Conservation (phyloP, 345 rosid species). For the Gossypium longicalyx region DNA sequence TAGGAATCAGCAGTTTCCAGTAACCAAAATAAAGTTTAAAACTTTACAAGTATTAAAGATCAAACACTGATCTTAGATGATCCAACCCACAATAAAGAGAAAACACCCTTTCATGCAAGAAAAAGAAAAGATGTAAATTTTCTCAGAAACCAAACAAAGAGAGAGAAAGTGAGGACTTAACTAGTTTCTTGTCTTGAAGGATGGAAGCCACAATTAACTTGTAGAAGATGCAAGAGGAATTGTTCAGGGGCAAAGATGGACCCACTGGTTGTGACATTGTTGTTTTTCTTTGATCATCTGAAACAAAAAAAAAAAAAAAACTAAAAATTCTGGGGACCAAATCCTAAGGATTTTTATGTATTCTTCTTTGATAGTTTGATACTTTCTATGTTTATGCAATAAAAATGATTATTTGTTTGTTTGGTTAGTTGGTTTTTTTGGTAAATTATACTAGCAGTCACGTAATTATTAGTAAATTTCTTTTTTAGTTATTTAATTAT, state of each 20-base stretch:
- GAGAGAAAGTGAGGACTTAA: constrained; percentile 3
- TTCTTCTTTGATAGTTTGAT: background rate
- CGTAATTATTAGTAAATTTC: no score
- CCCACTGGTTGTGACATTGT: constrained; percentile 11
- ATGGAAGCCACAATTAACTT: constrained; percentile 35
- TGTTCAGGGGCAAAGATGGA: constrained; percentile 20
- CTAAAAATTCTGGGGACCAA: background rate
- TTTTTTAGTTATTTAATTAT: no score
- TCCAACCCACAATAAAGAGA: background rate
- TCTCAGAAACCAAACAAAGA: constrained; percentile 21
- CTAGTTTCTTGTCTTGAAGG: constrained; percentile 37
- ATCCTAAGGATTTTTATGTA: background rate
- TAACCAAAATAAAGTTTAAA: background rate
- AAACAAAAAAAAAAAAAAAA: background rate
- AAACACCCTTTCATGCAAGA: background rate
- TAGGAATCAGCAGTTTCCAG: background rate
- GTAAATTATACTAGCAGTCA: no score
- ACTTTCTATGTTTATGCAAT: background rate
- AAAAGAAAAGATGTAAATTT: background rate
- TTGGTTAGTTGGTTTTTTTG: no score
- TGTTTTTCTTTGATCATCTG: background rate
- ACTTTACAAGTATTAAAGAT: background rate
- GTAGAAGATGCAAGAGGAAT: constrained; percentile 31
- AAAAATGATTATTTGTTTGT: background rate
- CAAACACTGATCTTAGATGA: background rate